Conservation (phyloP, 352 stramenopile genomes). For the Peronospora belbahrii region DNA sequence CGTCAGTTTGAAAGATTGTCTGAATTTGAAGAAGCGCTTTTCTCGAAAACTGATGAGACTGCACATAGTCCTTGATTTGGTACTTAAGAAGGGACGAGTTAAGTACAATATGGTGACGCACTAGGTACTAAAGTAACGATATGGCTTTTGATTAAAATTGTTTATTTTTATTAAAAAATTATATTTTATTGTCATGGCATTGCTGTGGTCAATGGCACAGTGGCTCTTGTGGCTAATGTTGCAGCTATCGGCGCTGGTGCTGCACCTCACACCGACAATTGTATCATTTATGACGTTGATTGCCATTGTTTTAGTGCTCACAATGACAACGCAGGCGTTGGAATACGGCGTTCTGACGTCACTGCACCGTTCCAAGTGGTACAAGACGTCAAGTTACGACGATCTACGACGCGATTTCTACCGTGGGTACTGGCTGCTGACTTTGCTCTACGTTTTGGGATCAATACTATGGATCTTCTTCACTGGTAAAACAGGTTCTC, state of each 20-base stretch:
- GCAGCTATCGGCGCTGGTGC: constrained; percentile 8
- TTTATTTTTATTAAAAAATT: no score
- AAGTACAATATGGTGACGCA: no score
- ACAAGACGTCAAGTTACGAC: constrained; percentile 25
- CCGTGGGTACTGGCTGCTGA: constrained; percentile 53
- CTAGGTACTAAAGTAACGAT: no score
- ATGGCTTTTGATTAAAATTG: no score
- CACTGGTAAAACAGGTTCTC: constrained; percentile 40
- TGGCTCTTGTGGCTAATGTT: constrained; percentile 12
- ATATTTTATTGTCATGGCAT: constrained; percentile 5
- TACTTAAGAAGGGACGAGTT: no score
- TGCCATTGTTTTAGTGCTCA: constrained; percentile 30
- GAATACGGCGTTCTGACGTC: constrained; percentile 50
- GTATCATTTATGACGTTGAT: constrained; percentile 14
- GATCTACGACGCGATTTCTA: constrained; percentile 50
- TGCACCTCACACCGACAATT: constrained; percentile 14
- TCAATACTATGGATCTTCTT: constrained; percentile 52
- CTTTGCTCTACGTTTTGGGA: constrained; percentile 30
- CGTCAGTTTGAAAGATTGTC: no score
- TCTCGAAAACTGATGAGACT: no score
- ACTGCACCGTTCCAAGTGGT: constrained; percentile 43
- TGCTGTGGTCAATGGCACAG: constrained; percentile 9
- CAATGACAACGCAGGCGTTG: constrained; percentile 65
- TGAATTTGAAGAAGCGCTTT: no score
- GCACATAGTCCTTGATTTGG: no score